Evolutionary conservation across 2,329 filamentous ascomycete species (phyloP), one percentile per base, ranked within the genome.

Genomic region (Fusarium sp.): DNA sequence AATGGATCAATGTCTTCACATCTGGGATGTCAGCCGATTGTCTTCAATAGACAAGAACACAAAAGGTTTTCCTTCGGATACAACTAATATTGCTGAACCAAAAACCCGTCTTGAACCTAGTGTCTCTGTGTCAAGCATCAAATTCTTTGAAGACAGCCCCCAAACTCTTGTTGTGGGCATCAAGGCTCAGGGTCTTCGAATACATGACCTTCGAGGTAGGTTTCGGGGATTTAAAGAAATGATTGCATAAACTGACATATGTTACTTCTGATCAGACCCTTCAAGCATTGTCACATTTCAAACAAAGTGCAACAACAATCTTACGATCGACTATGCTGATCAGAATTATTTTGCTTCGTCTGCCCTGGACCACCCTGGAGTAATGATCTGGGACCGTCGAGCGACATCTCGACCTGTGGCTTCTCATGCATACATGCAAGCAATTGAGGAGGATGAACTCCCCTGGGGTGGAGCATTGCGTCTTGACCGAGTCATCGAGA

Each of bases 321-420:
- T 96, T 61, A 89, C 93, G 22, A 93, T 96, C 68, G 93, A 96
- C 82, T 93, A 93, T 68, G 85, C 90, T 28, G 92, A 97, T 75
- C 90, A 92, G 72, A 95, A 96, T 75, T 95, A 95, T 81, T 95
- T 96, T 82, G 91, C 93, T 3, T 95, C 93, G 3, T 94, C 93
- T 20, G 91, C 92, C 6, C 84, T 93, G 18, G 92, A 93, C 65
- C 91, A 93, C 55, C 91, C 93, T 1, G 90, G 90, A 13, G 86
- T 95, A 57, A 91, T 92, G 79, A 87, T 95, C 36, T 95, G 93
- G 93, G 93, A 95, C 78, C 89, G 91, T 31, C 90, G 93, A 47
- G 88, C 87, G n/a, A 86, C 85, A 18, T 84, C 84, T 26, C 86
- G 88, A 16, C 81, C 85, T 3, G 80, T 86, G 16, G 86, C 87